Conservation (phyloP, 495 filamentous ascomycete genomes). For the Penicillium flavigenum region DNA sequence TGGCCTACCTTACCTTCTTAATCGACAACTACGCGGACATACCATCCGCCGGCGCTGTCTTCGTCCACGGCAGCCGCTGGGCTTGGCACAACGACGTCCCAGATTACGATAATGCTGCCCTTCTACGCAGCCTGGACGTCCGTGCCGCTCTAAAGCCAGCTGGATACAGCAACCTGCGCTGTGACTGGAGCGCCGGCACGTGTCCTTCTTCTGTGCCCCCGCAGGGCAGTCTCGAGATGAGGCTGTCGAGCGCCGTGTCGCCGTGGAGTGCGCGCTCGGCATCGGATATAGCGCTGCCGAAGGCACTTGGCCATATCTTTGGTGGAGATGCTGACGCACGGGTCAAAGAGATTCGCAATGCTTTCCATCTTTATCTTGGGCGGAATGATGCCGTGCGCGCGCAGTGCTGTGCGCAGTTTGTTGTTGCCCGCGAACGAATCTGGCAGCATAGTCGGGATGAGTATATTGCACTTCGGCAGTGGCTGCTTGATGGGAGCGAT, state of each 20-base stretch:
- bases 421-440: constrained; percentile 34
- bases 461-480: constrained; percentile 45
- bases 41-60: constrained; percentile 47
- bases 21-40: constrained; percentile 64
- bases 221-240: constrained; percentile 42
- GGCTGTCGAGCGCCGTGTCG: constrained; percentile 33
- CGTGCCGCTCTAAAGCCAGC: constrained; percentile 27
- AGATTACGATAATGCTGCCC: constrained; percentile 40
- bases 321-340: constrained; percentile 20
- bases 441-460: constrained; percentile 39
- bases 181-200: constrained; percentile 46
- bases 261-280: constrained; percentile 44
- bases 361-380: constrained; percentile 20
- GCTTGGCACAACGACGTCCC: constrained; percentile 48
- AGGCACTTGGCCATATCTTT: constrained; percentile 36
- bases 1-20: constrained; percentile 66
- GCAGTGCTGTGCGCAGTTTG: constrained; percentile 51
- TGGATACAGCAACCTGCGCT: constrained; percentile 49
- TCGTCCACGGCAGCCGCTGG: constrained; percentile 45
- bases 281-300: constrained; percentile 37
- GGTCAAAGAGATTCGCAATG: not conserved
- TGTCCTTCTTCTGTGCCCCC: constrained; percentile 32
- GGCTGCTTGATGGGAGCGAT: constrained; percentile 39
- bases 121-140: constrained; percentile 38
- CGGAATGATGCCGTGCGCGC: constrained; percentile 37